Conservation (phyloP, 140 eudicot species). For the Bidens hawaiensis region DNA sequence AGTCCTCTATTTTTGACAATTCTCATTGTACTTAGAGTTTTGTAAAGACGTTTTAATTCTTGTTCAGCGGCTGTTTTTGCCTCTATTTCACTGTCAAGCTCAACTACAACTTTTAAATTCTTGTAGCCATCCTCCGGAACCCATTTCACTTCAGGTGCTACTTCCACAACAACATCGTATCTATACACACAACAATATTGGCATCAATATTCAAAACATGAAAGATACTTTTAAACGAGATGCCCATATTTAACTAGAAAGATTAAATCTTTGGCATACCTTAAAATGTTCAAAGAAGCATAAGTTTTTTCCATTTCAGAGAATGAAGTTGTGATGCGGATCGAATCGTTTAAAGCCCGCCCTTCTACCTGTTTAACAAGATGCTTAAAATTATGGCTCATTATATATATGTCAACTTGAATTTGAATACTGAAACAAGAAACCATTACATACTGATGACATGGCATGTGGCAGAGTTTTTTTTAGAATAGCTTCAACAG, state of each 20-base stretch:
- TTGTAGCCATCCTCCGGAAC: constrained; percentile 77
- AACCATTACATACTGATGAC: constrained; percentile 35
- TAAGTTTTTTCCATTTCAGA: constrained; percentile 69
- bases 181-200: constrained; percentile 38
- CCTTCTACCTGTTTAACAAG: constrained; percentile 52
- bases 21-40: constrained; percentile 59
- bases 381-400: background rate
- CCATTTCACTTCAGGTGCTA: constrained; percentile 92
- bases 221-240: constrained; percentile 2
- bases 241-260: background rate
- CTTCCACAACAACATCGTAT: constrained; percentile 79
- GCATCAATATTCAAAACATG: constrained; percentile 8
- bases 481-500: constrained; percentile 75
- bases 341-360: constrained; percentile 77
- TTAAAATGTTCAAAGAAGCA: constrained; percentile 48
- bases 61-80: constrained; percentile 73
- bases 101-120: constrained; percentile 82
- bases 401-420: background rate
- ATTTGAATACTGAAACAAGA: constrained; percentile 2
- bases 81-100: constrained; percentile 81
- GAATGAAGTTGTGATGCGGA: constrained; percentile 65
- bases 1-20: constrained; percentile 82
- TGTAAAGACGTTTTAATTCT: constrained; percentile 77
- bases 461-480: constrained; percentile 99
- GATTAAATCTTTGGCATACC: constrained; percentile 38